Base-by-base conservation (phyloP, 352 stramenopile species). In the Chrysophaeum taylorii region DNA sequence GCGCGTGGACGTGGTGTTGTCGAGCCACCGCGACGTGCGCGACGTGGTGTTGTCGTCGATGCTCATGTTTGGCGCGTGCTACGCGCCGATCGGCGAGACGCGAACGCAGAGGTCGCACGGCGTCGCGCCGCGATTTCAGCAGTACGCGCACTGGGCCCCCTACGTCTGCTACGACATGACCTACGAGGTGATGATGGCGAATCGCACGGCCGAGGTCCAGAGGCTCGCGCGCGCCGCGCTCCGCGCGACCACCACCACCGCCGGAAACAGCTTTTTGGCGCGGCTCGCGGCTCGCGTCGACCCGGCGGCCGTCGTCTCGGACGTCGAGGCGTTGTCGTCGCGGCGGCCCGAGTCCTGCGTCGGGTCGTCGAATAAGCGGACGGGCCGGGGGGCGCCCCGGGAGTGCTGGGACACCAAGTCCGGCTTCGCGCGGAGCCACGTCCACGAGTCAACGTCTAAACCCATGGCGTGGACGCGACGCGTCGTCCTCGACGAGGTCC, bases 11-110 rank as follows among this genome's bases (percentile, higher is more conserved):
- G 57, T 45, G 2, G 27, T 66, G 5, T 36, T 66, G 2, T 38
- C 31, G 31, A 45, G 33, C 57, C 57, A 66, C 31, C 31, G 57
- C 5, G 57, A 66, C 57, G 14, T 66, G 2, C 31, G 57, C 12
- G 57, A 66, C 36, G 57, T 66, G 2, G 57, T 66, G 1, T 25
- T 66, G 14, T 27, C 2, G 16, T 66, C 57, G 2, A 66, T 66
- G 57, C 57, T 66, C 36, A 66, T 66, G 57, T 66, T 66, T n/a
- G 57, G 57, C 33, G 57, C 57, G 2, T 66, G 57, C 57, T 66
- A 45, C 27, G 15, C 31, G 35, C 57, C 57, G 14, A 31, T n/a
- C 5, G 57, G 57, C 33, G 31, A 9, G 33, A 66, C 57, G 33
- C 14, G 27, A 7, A 66, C 57, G 33, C 14, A 37, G 36, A 15